Conservation (phyloP, 2,329 filamentous ascomycete genomes). For the Hymenoscyphus salicellus region DNA sequence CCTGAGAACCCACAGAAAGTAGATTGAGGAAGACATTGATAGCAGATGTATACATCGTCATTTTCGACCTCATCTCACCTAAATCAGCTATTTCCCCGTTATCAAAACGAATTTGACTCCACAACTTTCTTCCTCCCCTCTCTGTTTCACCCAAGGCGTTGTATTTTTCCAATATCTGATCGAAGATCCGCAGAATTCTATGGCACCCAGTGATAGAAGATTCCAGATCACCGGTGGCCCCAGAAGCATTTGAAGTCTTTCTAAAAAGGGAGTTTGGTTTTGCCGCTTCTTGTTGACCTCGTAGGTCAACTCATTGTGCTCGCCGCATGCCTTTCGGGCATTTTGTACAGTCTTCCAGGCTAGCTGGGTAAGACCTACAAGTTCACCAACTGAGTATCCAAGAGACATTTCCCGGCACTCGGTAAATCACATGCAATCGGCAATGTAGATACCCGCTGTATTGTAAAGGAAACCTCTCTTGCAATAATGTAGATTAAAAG, state of each 20-base stretch:
- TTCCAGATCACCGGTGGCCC: no score
- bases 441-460: no score
- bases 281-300: conserved; percentile 51
- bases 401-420: conserved; percentile 6
- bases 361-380: conserved; percentile 5
- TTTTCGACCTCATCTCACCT: conserved; percentile 8
- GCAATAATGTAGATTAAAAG: no score
- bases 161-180: conserved; percentile 9
- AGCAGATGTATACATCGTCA: conserved; percentile 11
- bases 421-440: no score
- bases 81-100: conserved; percentile 8
- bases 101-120: conserved; percentile 11
- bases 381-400: conserved; percentile 8
- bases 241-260: no score
- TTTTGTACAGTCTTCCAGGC: conserved; percentile 7
- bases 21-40: conserved; percentile 9
- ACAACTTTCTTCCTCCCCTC: background rate
- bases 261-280: conserved; percentile 51
- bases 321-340: conserved; percentile 42
- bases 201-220: no score
- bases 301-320: conserved; percentile 45
- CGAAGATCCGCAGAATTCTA: background rate
- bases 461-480: no score
- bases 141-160: conserved; percentile 7
- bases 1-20: conserved; percentile 8